Base-by-base conservation (phyloP, 2,329 filamentous ascomycete genomes). In the Aspergillus phoenicis region DNA sequence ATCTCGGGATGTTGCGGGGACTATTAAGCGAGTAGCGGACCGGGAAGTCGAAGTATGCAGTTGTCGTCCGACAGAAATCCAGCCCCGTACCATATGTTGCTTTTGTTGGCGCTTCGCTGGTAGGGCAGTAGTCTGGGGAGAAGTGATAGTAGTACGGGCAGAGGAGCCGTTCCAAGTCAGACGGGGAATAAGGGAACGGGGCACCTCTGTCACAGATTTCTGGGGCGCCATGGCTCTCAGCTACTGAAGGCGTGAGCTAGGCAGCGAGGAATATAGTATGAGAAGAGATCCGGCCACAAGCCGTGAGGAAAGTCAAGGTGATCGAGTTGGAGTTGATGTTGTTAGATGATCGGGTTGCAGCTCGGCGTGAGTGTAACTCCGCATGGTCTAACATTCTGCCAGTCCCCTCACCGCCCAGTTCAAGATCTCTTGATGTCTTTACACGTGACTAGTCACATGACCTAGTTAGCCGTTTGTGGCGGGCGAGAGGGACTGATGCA, bases 181-280 rank as follows among this genome's bases (percentile, higher is more conserved):
- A 51, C 77, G 77, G 59, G 77, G 76, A 47, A 79, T 71, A 33
- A 80, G 69, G 58, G 74, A 77, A 48, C 78, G 78, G 48, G 79
- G 78, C n/a, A 79, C 70, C 62, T 79, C 78, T 24, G 71, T 71
- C 64, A 80, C 73, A 8, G 74, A 70, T 64, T 79, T 80, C 58
- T 75, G 72, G 52, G 74, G 72, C 45, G 77, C 74, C 79, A 81
- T 81, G 5, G 22, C 24, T 66, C 49, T 57, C 43, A 47, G 49
- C 51, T 39, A 30, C n/a, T 51, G 20, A 56, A 28, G 43, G 24
- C n/a, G 15, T 33, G 24, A n/a, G 41, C 26, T 30, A n/a, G 26
- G 15, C 17, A 26, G 45, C 26, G 11, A 26, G 47, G 30, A 45
- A 47, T 59, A 24, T 20, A 22, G 26, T n/a, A 48, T 1, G 17